Evolutionary conservation across 1,284 basidiomycete species (phyloP).

Genomic region (Trametes sp.): DNA sequence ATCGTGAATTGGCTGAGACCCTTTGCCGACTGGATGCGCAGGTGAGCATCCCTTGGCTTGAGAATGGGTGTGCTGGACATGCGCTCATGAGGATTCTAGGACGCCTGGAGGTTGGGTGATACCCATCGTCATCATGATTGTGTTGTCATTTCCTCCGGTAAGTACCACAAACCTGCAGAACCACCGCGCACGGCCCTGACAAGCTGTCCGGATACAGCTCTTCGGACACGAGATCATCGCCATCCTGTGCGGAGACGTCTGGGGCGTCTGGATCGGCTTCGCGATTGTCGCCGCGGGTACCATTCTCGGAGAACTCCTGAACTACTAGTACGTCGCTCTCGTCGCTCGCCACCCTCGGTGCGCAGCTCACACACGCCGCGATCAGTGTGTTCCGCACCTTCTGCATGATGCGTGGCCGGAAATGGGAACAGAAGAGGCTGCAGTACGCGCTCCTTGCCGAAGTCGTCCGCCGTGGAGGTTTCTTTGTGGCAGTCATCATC

Average conservation of each 20-base stretch:
- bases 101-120: conserved; percentile 76
- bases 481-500: conserved; percentile 75
- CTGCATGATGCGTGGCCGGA: conserved; percentile 67
- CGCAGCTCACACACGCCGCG: background rate
- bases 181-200: background rate
- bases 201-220: conserved; percentile 50
- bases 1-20: conserved; percentile 67
- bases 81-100: background rate
- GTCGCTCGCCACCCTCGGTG: background rate
- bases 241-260: conserved; percentile 75
- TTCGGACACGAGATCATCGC: conserved; percentile 83
- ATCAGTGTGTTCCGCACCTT: conserved; percentile 73
- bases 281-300: conserved; percentile 73
- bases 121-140: conserved; percentile 80
- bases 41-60: too few relatives aligned
- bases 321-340: conserved; percentile 61
- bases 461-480: conserved; percentile 81
- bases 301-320: conserved; percentile 71
- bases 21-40: conserved; percentile 56
- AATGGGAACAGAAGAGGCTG: conserved; percentile 74
- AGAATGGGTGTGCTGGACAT: conserved; percentile 11
- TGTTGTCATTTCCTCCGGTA: conserved; percentile 81
- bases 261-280: conserved; percentile 74
- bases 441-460: conserved; percentile 80
- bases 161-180: conserved; percentile 27